Percentiles rank a stretch among this genome's conserved stretches.
Evolutionary conservation across 169 alveolate genomes (phyloP).

Genomic region (Miamiensis avidus): DNA sequence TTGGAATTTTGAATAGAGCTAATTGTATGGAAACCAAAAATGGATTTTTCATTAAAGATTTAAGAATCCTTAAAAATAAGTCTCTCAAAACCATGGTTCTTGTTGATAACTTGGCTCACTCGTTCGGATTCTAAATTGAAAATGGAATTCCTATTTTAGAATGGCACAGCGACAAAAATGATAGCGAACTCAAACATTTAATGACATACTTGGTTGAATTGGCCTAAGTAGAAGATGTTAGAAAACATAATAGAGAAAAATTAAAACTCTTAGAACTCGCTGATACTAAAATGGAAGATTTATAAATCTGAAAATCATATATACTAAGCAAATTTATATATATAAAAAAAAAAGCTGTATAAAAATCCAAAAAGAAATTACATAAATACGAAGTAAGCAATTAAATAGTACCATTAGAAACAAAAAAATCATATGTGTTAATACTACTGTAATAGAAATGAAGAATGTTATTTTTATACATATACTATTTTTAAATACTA

Average conservation of each 20-base stretch:
- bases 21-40: conserved; percentile 60
- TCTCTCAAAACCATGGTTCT: conserved; percentile 61
- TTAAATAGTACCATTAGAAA: too few species aligned
- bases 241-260: conserved; percentile 31
- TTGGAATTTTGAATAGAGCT: conserved; percentile 66
- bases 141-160: conserved; percentile 81
- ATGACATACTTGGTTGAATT: conserved; percentile 43
- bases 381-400: too few species aligned
- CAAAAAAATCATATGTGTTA: too few species aligned
- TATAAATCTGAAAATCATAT: conserved; percentile 1
- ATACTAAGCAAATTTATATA: too few species aligned
- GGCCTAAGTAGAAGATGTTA: conserved; percentile 36
- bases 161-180: conserved; percentile 68
- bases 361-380: too few species aligned
- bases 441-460: too few species aligned
- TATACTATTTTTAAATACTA: too few species aligned
- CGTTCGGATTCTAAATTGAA: conserved; percentile 70
- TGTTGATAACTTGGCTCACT: conserved; percentile 75
- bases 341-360: too few species aligned
- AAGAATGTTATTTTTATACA: too few species aligned
- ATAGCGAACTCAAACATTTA: conserved; percentile 58
- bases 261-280: conserved; percentile 25
- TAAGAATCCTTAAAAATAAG: conserved; percentile 69
- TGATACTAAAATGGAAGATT: conserved; percentile 43
- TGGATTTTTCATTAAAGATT: conserved; percentile 70